Evolutionary conservation across 352 stramenopile genomes (phyloP), one percentile per base, ranked within the genome.

Genomic region (Blastocystis sp.): DNA sequence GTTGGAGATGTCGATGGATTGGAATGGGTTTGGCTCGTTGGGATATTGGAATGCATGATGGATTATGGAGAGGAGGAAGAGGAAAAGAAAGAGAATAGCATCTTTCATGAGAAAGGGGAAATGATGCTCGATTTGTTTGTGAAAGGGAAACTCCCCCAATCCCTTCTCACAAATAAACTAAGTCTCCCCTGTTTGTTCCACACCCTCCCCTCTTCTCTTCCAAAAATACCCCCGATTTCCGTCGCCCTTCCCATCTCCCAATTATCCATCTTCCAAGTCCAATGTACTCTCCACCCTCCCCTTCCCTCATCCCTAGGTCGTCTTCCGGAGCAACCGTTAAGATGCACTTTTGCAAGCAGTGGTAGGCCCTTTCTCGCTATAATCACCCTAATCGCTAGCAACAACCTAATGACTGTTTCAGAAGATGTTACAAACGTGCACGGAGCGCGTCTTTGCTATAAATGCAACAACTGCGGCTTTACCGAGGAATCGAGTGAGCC

Each of bases 341-440:
- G 57, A 84, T 84, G 74, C 74, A 84, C 61, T 84, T 84, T 34
- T 84, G 74, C 60, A 84, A 84, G 52, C 48, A 84, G 42, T 84
- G 74, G 74, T 84, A 84, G 34, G 11, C 1, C 34, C 9, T n/a
- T 21, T 21, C 11, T 42, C 40, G 24, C 1, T 21, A 21, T 7
- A 57, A 10, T 28, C 69, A 9, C 65, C 52, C 48, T 57, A 7
- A 57, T 10, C 3, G 19, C 2, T 84, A 84, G 74, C 74, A 84
- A 84, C 52, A 84, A 84, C 45, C 57, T 84, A 4, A 84, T 84
- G 74, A 38, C n/a, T 42, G 45, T 59, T 24, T 43, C 45, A 57
- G 74, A 84, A 52, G 74, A 84, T 17, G 57, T 24, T 38, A 42
- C 57, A 6, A 64, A 38, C 40, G 48, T 84, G 34, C 74, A 84